Evolutionary conservation across 768 basidiomycete species (phyloP), one percentile per base, ranked within the genome.

Genomic region (Termitomyces sp.): DNA sequence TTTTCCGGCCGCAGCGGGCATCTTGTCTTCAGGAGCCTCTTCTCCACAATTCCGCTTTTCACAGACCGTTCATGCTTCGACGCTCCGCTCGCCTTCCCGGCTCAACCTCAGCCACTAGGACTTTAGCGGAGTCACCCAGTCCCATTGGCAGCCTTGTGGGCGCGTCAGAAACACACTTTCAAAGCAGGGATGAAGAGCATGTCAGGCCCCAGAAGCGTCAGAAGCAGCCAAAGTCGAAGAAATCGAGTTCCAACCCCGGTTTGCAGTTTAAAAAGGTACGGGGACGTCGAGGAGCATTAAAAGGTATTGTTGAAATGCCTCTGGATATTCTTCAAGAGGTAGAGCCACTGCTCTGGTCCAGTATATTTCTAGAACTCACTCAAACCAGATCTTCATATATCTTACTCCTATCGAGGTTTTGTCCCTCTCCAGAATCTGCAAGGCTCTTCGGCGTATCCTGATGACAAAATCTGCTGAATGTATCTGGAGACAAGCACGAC

Each of bases 361-460:
- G n/a, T n/a, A n/a, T n/a, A n/a, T n/a, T 38, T 23, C 17, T 5
- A 12, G 23, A 47, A 32, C 7, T 8, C 16, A 35, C 14, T 31
- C 21, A 29, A 29, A 46, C 29, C 2, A 79, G 77, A 73, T 78
- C 29, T 72, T 75, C 42, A 59, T 65, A 35, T 66, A 71, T 35
- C 53, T 78, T 10, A 60, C 67, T 31, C 73, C 75, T 5, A 19
- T 66, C 5, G 76, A 77, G 53, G 61, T 79, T 19, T 63, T 79
- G 27, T 65, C 64, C 31, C 69, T 80, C n/a, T 66, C 76, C 16
- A 70, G 75, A 25, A 73, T 71, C 19, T 68, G 71, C 12, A 75
- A 70, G 56, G 35, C 61, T 10, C 61, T 79, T 31, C 71, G 71
- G 4, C 52, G 35, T 5, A 65, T 65, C 10, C 48, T 71, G 3